Conservation (phyloP, 2,329 filamentous ascomycete genomes). For the Sclerotinia spermophila region DNA sequence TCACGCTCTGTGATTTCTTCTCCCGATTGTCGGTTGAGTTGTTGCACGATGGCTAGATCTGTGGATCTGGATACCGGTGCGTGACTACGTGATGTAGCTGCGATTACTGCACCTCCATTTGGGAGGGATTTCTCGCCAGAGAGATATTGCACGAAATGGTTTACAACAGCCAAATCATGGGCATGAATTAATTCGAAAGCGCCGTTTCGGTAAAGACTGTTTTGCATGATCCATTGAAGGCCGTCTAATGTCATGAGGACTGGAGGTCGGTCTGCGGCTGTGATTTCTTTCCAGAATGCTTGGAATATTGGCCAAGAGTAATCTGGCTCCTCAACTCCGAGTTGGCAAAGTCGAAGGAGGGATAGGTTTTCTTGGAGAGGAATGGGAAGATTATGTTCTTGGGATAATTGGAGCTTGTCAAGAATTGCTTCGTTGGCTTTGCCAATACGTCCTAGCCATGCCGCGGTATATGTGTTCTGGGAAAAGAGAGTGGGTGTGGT, state of each 20-base stretch:
- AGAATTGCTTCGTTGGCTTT: conserved; percentile 70
- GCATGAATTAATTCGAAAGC: conserved; percentile 75
- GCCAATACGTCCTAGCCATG: conserved; percentile 68
- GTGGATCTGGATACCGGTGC: conserved; percentile 60
- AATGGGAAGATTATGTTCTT: conserved; percentile 56
- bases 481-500: conserved; percentile 60
- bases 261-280: conserved; percentile 45
- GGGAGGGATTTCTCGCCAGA: conserved; percentile 53
- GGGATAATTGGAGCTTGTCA: conserved; percentile 45
- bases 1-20: conserved; percentile 44
- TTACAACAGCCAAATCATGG: conserved; percentile 75
- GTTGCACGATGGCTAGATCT: conserved; percentile 61
- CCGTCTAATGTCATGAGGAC: conserved; percentile 77
- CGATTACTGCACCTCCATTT: conserved; percentile 78
- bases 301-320: conserved; percentile 76
- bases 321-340: conserved; percentile 70
- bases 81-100: conserved; percentile 71
- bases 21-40: conserved; percentile 44
- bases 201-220: conserved; percentile 70
- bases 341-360: conserved; percentile 64
- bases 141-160: conserved; percentile 71
- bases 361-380: conserved; percentile 55
- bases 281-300: conserved; percentile 78
- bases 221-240: conserved; percentile 74
- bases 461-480: conserved; percentile 74